These are phyloP conservation scores for Nemania diffusa DNA, from an alignment of 2,329 filamentous ascomycete genomes.

Conservation along the genomic window DNA sequence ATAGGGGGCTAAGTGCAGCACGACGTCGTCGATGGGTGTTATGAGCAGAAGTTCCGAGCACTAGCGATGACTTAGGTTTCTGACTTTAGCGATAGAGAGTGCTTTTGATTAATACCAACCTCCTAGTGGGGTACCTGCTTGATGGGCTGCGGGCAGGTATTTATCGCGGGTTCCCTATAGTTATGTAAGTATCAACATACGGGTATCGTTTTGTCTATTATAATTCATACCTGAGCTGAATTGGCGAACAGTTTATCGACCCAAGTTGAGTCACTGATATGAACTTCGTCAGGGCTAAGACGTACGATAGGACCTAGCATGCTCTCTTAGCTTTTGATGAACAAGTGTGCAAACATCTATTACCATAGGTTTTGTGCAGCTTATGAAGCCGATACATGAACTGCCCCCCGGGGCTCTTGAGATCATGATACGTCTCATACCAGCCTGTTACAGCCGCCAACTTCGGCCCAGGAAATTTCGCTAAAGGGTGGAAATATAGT, in stretches of 20 bases:
- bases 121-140: slow-evolving; percentile 30
- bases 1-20: slow-evolving; percentile 30
- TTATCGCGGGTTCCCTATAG: slow-evolving; percentile 32
- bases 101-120: slow-evolving; percentile 19
- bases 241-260: slow-evolving; percentile 26
- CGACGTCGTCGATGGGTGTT: slow-evolving; percentile 30
- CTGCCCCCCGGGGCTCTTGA: slow-evolving; percentile 53
- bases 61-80: background rate
- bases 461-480: slow-evolving; percentile 45
- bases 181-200: background rate
- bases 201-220: background rate
- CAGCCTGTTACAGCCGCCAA: slow-evolving; percentile 38
- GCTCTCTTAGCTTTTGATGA: slow-evolving; percentile 39
- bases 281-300: slow-evolving; percentile 63
- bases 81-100: background rate
- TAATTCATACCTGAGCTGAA: slow-evolving; percentile 24
- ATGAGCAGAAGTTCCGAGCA: slow-evolving; percentile 31
- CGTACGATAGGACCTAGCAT: slow-evolving; percentile 60
- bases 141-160: slow-evolving; percentile 29
- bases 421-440: slow-evolving; percentile 42
- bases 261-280: slow-evolving; percentile 33
- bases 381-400: slow-evolving; percentile 28
- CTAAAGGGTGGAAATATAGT: slow-evolving; percentile 41
- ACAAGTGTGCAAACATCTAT: background rate
- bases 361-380: slow-evolving; percentile 35